These are phyloP conservation scores for Myrica gale DNA, from an alignment of 306 rosid genomes.

Conservation along the genomic window DNA sequence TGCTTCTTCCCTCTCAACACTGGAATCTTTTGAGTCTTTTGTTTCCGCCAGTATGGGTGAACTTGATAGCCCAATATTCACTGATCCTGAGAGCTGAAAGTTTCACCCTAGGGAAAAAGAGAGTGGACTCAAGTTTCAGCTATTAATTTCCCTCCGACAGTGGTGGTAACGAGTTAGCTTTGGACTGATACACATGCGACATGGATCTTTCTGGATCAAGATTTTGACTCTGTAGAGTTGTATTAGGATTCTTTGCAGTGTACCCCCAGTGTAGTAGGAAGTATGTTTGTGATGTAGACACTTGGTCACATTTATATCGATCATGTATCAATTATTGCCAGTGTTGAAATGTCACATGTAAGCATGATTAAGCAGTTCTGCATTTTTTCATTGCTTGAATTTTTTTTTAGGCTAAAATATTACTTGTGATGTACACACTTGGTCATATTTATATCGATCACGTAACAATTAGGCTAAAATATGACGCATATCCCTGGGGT, in stretches of 20 bases:
- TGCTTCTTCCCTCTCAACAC: constrained; percentile 67
- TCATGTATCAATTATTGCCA: neutral
- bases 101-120: neutral
- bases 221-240: neutral
- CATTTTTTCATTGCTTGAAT: neutral
- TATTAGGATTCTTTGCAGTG: neutral
- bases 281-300: neutral
- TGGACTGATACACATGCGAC: neutral
- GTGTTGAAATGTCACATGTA: neutral
- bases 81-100: constrained; percentile 52
- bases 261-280: neutral
- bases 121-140: neutral
- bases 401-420: too few relatives aligned
- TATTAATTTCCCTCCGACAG: neutral
- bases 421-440: too few relatives aligned
- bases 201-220: neutral
- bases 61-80: constrained; percentile 74
- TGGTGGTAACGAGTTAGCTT: neutral
- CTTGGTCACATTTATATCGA: neutral
- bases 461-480: too few relatives aligned
- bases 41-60: constrained; percentile 97
- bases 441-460: too few relatives aligned
- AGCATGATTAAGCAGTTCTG: neutral
- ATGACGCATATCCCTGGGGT: too few relatives aligned
- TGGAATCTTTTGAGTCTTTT: constrained; percentile 76